Base-by-base conservation (phyloP, 1,284 basidiomycete genomes). In the Apiotrichum akiyoshidainum region DNA sequence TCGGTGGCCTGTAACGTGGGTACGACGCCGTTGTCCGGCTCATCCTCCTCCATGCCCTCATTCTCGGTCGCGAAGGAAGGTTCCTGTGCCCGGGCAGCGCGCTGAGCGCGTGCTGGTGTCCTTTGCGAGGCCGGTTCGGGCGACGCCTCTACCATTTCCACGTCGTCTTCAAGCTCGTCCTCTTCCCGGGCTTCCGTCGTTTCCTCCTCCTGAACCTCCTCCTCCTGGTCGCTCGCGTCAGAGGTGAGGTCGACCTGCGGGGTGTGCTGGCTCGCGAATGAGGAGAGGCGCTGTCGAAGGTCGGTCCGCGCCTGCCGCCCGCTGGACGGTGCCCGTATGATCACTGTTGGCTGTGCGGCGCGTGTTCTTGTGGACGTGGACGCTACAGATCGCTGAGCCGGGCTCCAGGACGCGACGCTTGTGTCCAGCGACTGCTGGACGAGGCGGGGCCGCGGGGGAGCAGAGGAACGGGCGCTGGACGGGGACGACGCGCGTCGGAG, bases 281-380 rank as follows among this genome's bases (percentile, higher is more conserved):
- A 79, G 50, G 76, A 79, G 55, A 88, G 68, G 46, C 73, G 78
- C 48, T 74, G 78, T 54, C 82, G 77, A 44, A 87, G 75, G 44
- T 65, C 77, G 51, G 72, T 66, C 42, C 74, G 75, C 33, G 76
- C 71, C 35, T 57, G 61, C 12, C 58, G 57, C 22, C 65, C 69
- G 26, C 59, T 63, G 10, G 53, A 35, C 16, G 54, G 47, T 52
- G 54, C 68, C 17, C 33, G 52, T 22, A 44, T 47, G 34, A 21
- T 40, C 31, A 35, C 50, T 34, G 16, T 50, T 44, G 12, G 46
- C 8, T 2, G 8, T 5, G 12, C 31, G 2, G 44, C 2, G 10
- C 26, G 9, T 12, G 33, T 19, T 34, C 6, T 40, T 40, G 35
- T 21, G 13, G 10, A 17, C n/a, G 37, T 11, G 5, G 48, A 40